Base-by-base conservation (phyloP, 495 filamentous ascomycete species). In the Trypethelium eluteriae region DNA sequence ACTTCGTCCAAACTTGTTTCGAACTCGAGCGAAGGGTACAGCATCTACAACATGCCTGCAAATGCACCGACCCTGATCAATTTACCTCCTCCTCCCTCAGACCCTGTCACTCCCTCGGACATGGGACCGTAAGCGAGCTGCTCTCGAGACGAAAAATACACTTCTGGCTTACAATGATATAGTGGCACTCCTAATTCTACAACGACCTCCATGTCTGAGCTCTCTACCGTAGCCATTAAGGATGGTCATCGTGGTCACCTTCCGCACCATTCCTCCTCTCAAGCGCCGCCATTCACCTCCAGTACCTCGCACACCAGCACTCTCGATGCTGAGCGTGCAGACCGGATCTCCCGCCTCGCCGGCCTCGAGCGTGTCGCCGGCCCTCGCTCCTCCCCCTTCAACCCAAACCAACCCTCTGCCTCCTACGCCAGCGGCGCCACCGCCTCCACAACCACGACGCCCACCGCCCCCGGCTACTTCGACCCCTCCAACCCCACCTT, bases 151-250 rank as follows among this genome's bases (percentile, higher is more conserved):
- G 2, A 10, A 66, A 7, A 67, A 56, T 44, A 2, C 44, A 10
- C 39, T 38, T n/a, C 16, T 25, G 35, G 46, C 69, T 70, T 39
- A 69, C 68, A 12, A 50, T 66, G 44, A 36, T 9, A 64, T 69
- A 96, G 92, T 66, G 92, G 92, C 69, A 96, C 92, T n/a, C 92
- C 92, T 2, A 95, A 91, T 68, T 93, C 89, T 64, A 86, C 88
- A 36, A 93, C 89, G 5, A 93, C 91, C 11, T 90, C 90, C 35
- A 85, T 96, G 67, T 94, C 90, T 25, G 87, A 89, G 12, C 82
- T 96, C 39, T 93, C 89, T 25, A 96, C 92, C 38, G 93, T 91
- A 5, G 92, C 92, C 61, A 94, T 94, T 80, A 96, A 95, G 78
- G 92, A 96, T 71, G 92, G 92, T 67, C 91, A 95, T 69, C 88